Conservation (phyloP, 192 early-diverging fungal species). For the Phycomyces blakesleeanus region DNA sequence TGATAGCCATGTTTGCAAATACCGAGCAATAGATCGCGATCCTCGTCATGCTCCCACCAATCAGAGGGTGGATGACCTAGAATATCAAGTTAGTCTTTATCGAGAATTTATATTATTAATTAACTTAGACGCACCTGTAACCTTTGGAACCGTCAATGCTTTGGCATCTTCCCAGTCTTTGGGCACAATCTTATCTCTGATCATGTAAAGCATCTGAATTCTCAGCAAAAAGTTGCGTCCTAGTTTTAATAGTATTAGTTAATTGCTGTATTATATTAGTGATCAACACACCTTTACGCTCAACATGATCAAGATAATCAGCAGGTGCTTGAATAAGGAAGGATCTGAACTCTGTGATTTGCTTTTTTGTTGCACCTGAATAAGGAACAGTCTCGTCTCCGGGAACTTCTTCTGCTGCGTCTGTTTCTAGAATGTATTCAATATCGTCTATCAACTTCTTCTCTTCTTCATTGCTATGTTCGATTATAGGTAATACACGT, state of each 20-base stretch:
- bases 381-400: conserved; percentile 58
- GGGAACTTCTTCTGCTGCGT: conserved; percentile 41
- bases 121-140: conserved; percentile 42
- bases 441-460: conserved; percentile 60
- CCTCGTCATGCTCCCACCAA: conserved; percentile 78
- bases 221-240: conserved; percentile 66
- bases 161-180: conserved; percentile 56
- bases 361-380: conserved; percentile 57
- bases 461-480: conserved; percentile 51
- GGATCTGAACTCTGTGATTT: conserved; percentile 65
- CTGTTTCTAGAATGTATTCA: conserved; percentile 42
- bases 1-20: conserved; percentile 80
- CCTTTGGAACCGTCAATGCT: conserved; percentile 60
- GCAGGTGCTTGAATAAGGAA: conserved; percentile 66
- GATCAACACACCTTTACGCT: conserved; percentile 46
- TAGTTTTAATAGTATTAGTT: neutral
- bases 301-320: conserved; percentile 74
- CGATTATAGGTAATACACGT: conserved; percentile 46
- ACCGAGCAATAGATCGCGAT: conserved; percentile 74
- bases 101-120: conserved; percentile 42
- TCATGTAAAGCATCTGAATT: conserved; percentile 71
- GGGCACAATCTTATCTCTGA: conserved; percentile 69
- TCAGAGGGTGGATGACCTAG: conserved; percentile 46
- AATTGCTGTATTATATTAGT: neutral
- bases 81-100: conserved; percentile 3